Evolutionary conservation across 2,329 filamentous ascomycete species (phyloP), one percentile per base, ranked within the genome.

Genomic region (Fusarium buxicola): DNA sequence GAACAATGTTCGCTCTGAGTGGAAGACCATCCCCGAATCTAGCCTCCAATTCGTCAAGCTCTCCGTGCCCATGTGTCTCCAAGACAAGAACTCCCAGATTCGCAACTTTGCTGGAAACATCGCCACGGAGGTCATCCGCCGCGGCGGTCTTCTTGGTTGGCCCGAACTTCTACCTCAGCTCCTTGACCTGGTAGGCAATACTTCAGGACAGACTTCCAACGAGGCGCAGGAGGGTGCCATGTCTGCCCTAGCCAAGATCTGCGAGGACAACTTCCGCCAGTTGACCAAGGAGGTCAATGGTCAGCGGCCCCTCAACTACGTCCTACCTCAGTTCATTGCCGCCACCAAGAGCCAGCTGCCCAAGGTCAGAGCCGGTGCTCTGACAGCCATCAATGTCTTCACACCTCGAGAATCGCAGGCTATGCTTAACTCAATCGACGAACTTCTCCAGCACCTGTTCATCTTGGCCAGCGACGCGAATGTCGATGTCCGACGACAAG

Each of bases 201-300:
- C 87, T 53, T 82, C 81, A 40, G 89, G 91, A 35, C 87, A 89
- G 62, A 81, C 88, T 18, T 81, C 92, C 7, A 80, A 84, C 38
- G 86, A 92, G 72, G 89, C 90, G 11, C 93, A 97, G 74, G 94
- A 99, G 75, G 94, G 94, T 60, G 94, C 92, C 68, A 97, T 98
- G 91, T 88, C 91, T 44, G 94, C 95, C 43, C 83, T 99, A 76
- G 82, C 90, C 75, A 98, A 98, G 82, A 94, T 99, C 60, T 99
- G 95, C 78, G 95, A 99, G 78, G 95, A 99, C 78, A 97, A 96
- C 79, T 89, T 87, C 72, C 92, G 91, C 74, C 84, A 92, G 57
- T 82, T 99, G 50, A 92, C 96, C 77, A 89, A 89, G 69, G 92
- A 97, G 64, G 92, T 96, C 75, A 89, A 93, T 72, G 92, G 93